A percentile compares a stretch with the other conserved stretches of the same genome.
phyloP scores from a whole-genome alignment of 257 asterid species.

The Osmanthus fragrans region DNA sequence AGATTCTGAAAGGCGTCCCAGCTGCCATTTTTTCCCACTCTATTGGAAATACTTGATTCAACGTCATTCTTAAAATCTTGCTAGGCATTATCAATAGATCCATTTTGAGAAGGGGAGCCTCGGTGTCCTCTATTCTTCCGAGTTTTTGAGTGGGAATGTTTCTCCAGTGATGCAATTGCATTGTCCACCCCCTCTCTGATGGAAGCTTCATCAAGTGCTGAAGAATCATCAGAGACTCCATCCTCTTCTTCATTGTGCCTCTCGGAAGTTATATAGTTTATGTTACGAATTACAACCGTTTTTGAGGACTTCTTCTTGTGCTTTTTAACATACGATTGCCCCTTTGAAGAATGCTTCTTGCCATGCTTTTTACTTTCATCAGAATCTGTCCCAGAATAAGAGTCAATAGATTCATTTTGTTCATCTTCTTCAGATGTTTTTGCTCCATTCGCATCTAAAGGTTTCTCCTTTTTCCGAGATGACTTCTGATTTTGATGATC shows the following conservation, averaged over 20 bases:
- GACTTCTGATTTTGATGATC: conserved; percentile 35
- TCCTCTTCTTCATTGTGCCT: conserved; percentile 55
- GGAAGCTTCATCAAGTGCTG: conserved; percentile 56
- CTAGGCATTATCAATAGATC: conserved; percentile 31
- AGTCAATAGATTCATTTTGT: conserved; percentile 47
- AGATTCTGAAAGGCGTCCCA: conserved; percentile 81
- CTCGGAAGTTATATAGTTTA: conserved; percentile 75
- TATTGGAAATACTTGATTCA: conserved; percentile 32
- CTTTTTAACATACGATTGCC: conserved; percentile 40
- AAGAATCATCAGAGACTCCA: conserved; percentile 48
- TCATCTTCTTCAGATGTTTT: conserved; percentile 63
- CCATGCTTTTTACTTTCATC: conserved; percentile 41
- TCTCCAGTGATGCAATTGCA: conserved; percentile 59
- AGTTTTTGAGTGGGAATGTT: conserved; percentile 34
- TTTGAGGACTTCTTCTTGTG: conserved; percentile 65
- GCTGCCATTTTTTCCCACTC: conserved; percentile 35
- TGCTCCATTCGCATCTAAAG: conserved; percentile 34
- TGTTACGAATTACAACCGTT: conserved; percentile 82
- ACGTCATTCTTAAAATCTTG: conserved; percentile 21
- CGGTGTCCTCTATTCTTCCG: conserved; percentile 41
- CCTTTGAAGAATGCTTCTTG: conserved; percentile 46
- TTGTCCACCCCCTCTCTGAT: conserved; percentile 60
- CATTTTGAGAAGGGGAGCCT: conserved; percentile 31
- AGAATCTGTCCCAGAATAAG: conserved; percentile 44
- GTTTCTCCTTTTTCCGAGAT: conserved; percentile 48